phyloP scores from a whole-genome alignment of 768 basidiomycete genomes.

The Termitomyces sp. region DNA sequence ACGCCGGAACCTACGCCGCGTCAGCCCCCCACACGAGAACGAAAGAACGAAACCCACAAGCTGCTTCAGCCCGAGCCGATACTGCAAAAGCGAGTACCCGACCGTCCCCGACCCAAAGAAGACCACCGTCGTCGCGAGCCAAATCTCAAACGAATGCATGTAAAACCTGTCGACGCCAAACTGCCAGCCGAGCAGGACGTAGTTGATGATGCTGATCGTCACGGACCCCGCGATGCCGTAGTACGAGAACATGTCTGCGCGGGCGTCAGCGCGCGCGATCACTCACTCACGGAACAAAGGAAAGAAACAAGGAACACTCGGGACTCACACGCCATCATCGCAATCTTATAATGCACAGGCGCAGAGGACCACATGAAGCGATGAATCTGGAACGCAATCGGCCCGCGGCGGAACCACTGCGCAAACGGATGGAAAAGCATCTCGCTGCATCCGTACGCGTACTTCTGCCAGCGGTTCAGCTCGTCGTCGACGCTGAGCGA shows the following conservation, averaged over 20 bases:
- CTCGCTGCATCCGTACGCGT: constrained; percentile 58
- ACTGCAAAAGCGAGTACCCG: constrained; percentile 68
- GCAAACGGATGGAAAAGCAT: constrained; percentile 79
- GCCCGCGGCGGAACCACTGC: constrained; percentile 72
- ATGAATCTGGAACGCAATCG: constrained; percentile 71
- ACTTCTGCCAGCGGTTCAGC: constrained; percentile 86
- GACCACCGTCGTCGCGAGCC: constrained; percentile 70
- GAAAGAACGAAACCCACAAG: too few species aligned
- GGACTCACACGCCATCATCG: constrained; percentile 71
- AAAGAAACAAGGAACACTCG: constrained; percentile 15
- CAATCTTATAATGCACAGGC: constrained; percentile 79
- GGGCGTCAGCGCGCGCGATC: too few species aligned
- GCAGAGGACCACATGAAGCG: constrained; percentile 69
- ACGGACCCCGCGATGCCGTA: constrained; percentile 64
- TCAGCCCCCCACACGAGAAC: too few species aligned
- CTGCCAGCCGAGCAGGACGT: constrained; percentile 66
- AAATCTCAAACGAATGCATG: constrained; percentile 76
- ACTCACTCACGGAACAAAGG: too few species aligned
- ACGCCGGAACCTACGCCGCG: constrained; percentile 29
- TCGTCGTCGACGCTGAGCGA: constrained; percentile 86
- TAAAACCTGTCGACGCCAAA: constrained; percentile 73
- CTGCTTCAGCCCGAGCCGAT: constrained; percentile 56
- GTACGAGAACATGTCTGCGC: constrained; percentile 49
- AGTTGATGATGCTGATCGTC: constrained; percentile 66
- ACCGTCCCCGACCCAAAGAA: constrained; percentile 72